Base-by-base conservation (phyloP, 306 rosid species). In the Lotus japonicus region DNA sequence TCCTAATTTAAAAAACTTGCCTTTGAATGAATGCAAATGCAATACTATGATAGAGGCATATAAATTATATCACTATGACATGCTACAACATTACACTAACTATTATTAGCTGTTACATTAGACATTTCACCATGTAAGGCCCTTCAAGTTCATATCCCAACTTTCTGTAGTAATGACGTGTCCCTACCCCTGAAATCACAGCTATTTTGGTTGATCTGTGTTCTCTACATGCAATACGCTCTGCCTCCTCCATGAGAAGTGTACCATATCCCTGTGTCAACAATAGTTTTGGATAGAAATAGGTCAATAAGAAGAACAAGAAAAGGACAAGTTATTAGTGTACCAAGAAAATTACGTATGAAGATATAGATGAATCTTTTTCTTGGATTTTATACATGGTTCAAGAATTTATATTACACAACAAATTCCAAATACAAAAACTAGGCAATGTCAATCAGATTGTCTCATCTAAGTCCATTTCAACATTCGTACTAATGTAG, bases 231-330 rank as follows among this genome's bases (percentile, higher is more conserved):
- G 96, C 92, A 58, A 94, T 88, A 52, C 84, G 84, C 82, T 94
- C 96, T 2, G 95, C 97, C 64, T 94, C 99, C 86, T 90, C 99
- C 99, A 94, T 94, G 66, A 94, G 69, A 69, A 94, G 99, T 0
- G 99, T 94, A 48, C 99, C 99, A 65, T 88, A 94, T 50, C 99
- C 99, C 97, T 94, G 84, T 94, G 84, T 63, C 19, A 31, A 39
- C 38, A 59, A 26, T 38, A 39, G 64, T 59, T 48, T 35, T 36
- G 53, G 70, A 53, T 15, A 16, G n/a, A 48, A 48, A 33, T 38
- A 41, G 44, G 18, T 54, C 41, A 49, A 49, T 63, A 11, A 61
- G 2, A 72, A 72, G 17, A 53, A 31, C 7, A 31, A 16, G 13
- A 33, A 38, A 53, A 2, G 7, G 45, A 23, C 10, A 35, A n/a